phyloP scores from a whole-genome alignment of 331 rosid genomes.

The Malus hybrid region DNA sequence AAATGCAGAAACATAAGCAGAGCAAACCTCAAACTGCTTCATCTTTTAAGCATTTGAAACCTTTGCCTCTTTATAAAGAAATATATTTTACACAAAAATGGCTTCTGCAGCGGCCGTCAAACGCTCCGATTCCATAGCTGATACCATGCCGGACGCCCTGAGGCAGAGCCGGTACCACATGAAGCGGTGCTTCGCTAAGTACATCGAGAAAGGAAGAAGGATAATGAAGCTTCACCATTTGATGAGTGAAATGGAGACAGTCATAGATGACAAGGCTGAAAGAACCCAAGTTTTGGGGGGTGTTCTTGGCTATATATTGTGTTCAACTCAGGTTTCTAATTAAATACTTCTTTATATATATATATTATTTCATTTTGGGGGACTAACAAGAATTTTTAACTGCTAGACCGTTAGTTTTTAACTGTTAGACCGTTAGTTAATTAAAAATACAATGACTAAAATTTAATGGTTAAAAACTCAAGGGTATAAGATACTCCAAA shows the following conservation, averaged over 20 bases:
- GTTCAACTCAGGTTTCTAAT: conserved; percentile 60
- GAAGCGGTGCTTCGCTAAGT: conserved; percentile 80
- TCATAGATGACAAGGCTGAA: conserved; percentile 50
- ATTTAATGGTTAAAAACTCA: no score
- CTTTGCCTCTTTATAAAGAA: not conserved
- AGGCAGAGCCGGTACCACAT: conserved; percentile 66
- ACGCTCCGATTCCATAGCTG: conserved; percentile 45
- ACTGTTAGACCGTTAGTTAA: not conserved
- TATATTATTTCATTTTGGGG: no score
- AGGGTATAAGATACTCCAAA: not conserved
- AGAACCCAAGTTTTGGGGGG: conserved; percentile 60
- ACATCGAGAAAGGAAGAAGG: conserved; percentile 67
- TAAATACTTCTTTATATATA: not conserved
- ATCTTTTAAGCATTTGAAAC: not conserved
- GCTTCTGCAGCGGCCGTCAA: conserved; percentile 33
- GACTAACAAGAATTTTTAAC: no score
- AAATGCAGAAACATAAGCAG: conserved; percentile 20
- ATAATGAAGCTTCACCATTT: conserved; percentile 54
- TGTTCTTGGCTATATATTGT: conserved; percentile 51
- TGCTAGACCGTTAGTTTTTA: not conserved
- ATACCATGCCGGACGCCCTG: conserved; percentile 75
- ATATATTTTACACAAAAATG: conserved; percentile 1
- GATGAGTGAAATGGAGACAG: conserved; percentile 67
- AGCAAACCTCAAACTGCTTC: not conserved
- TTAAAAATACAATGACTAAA: not conserved